Conservation (phyloP, 495 filamentous ascomycete genomes). For the Annulohypoxylon nitens region DNA sequence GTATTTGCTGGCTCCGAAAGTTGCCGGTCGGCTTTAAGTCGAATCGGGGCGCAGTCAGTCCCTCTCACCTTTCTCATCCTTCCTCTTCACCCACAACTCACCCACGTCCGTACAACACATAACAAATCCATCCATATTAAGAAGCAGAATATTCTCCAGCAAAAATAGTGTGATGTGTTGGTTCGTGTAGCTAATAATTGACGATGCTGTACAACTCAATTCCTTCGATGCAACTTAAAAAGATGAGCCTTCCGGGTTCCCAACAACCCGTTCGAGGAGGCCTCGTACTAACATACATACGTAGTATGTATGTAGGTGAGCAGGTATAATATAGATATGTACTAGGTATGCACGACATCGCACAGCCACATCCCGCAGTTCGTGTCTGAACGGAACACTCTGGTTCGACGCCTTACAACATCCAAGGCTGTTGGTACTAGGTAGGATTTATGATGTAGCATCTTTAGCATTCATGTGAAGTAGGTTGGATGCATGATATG, state of each 20-base stretch:
- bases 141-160: not conserved
- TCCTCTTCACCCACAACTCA: not conserved
- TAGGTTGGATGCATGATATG: constrained; percentile 13
- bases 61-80: too few relatives aligned
- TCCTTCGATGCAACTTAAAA: constrained; percentile 27
- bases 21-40: constrained; percentile 32
- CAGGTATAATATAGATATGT: not conserved
- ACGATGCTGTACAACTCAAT: constrained; percentile 18
- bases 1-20: constrained; percentile 24
- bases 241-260: constrained; percentile 16
- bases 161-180: not conserved
- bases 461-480: not conserved
- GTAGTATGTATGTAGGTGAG: not conserved
- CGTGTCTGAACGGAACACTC: constrained; percentile 18
- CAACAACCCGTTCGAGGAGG: constrained; percentile 37
- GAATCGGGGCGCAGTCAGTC: constrained; percentile 24
- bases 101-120: constrained; percentile 7
- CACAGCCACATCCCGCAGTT: constrained; percentile 24
- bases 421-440: constrained; percentile 27
- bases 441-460: constrained; percentile 18
- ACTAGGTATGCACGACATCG: constrained; percentile 43
- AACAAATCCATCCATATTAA: not conserved
- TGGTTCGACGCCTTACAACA: constrained; percentile 26
- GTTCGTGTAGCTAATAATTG: constrained; percentile 19
- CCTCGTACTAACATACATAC: constrained; percentile 19